Conservation (phyloP, 768 basidiomycete species). For the Roridomyces roridus region DNA sequence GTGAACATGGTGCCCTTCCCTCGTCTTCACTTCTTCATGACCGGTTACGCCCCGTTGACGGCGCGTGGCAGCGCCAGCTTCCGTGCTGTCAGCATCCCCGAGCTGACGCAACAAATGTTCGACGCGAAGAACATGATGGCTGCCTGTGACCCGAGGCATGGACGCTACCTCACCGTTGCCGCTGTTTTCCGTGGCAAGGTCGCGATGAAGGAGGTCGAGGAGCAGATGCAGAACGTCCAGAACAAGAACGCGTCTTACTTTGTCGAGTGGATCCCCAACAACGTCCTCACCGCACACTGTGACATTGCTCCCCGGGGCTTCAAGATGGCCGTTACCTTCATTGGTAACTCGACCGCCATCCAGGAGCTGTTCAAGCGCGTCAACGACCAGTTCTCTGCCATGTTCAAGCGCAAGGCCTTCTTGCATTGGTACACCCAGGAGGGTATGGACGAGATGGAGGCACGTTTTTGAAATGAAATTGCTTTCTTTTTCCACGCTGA, state of each 20-base stretch:
- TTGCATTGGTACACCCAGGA: constrained; percentile 99
- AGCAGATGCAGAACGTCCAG: constrained; percentile 97
- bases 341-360: constrained; percentile 97
- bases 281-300: constrained; percentile 97
- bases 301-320: constrained; percentile 95
- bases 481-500: not conserved
- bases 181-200: constrained; percentile 99
- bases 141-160: constrained; percentile 94
- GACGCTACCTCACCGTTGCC: constrained; percentile 97
- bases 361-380: constrained; percentile 99
- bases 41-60: constrained; percentile 93
- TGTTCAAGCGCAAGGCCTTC: constrained; percentile 99
- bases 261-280: constrained; percentile 99
- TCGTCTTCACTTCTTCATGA: constrained; percentile 99
- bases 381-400: constrained; percentile 97
- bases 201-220: constrained; percentile 99
- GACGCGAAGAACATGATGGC: constrained; percentile 99
- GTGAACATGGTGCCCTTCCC: constrained; percentile 99
- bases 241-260: constrained; percentile 99
- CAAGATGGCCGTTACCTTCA: constrained; percentile 97
- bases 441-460: constrained; percentile 99
- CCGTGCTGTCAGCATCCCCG: constrained; percentile 96
- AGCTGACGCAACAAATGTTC: constrained; percentile 99
- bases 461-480: constrained; percentile 30
- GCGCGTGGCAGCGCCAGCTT: constrained; percentile 94